A percentile compares a stretch with the other conserved stretches of the same genome.
These are phyloP conservation scores for Trichoderma atrobrunneum DNA, from an alignment of 2,329 filamentous ascomycete species.

Conservation along the genomic window DNA sequence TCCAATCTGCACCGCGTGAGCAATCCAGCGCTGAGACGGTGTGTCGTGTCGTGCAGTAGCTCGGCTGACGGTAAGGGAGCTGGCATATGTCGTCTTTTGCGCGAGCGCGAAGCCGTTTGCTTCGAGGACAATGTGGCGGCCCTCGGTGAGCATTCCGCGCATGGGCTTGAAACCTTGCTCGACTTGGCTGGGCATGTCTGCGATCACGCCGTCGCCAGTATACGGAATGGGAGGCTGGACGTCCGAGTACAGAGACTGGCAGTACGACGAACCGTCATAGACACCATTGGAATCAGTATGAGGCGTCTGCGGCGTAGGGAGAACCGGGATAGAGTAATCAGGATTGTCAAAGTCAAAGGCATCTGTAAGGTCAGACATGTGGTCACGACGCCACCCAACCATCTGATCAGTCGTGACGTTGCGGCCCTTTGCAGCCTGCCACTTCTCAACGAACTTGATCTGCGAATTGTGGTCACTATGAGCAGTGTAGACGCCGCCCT, in stretches of 20 bases:
- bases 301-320: conserved; percentile 45
- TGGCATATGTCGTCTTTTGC: conserved; percentile 29
- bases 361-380: conserved; percentile 36
- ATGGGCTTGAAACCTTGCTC: conserved; percentile 54
- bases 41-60: conserved; percentile 33
- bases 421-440: conserved; percentile 39
- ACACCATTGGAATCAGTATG: conserved; percentile 40
- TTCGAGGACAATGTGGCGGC: conserved; percentile 53
- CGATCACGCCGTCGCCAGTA: conserved; percentile 33
- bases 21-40: conserved; percentile 48
- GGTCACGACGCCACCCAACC: conserved; percentile 31
- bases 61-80: not conserved
- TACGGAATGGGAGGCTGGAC: conserved; percentile 49
- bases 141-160: conserved; percentile 52
- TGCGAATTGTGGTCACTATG: conserved; percentile 55
- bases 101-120: conserved; percentile 42
- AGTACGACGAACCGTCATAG: conserved; percentile 45
- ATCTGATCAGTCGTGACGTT: conserved; percentile 36
- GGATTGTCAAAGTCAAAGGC: conserved; percentile 48
- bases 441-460: conserved; percentile 52
- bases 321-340: conserved; percentile 45
- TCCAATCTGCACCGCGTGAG: conserved; percentile 39
- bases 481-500: conserved; percentile 52
- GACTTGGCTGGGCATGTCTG: conserved; percentile 40
- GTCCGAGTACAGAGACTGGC: conserved; percentile 38